Evolutionary conservation across 441 rosid species (phyloP).

Genomic region (Bocquillonia castaneifolia): DNA sequence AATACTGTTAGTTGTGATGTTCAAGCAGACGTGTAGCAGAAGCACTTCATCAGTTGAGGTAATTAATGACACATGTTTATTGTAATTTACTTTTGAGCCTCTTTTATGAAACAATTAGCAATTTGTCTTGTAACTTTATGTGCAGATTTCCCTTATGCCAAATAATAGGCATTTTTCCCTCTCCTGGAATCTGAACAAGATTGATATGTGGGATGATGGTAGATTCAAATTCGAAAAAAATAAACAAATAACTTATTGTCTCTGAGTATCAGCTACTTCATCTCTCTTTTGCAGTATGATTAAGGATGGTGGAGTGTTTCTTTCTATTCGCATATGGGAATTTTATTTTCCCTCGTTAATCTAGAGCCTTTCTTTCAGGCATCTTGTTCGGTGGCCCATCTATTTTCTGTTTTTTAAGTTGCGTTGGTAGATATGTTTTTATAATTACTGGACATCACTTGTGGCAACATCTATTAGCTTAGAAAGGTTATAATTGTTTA

Average conservation of each 20-base stretch:
- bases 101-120: conserved; percentile 1
- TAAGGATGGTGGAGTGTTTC: conserved; percentile 14
- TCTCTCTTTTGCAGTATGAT: conserved; percentile 13
- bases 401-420: conserved; percentile 6
- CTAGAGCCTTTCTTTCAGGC: conserved; percentile 7
- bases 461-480: background rate
- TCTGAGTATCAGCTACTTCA: conserved; percentile 19
- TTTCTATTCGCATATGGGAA: conserved; percentile 2
- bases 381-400: background rate
- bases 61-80: background rate
- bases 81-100: background rate
- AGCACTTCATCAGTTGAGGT: conserved; percentile 31
- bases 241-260: too few relatives aligned
- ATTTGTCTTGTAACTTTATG: conserved; percentile 15
- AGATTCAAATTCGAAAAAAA: background rate
- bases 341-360: background rate
- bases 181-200: conserved; percentile 19
- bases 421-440: conserved; percentile 4
- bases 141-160: conserved; percentile 33
- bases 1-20: conserved; percentile 17
- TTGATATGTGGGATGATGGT: conserved; percentile 19
- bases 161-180: conserved; percentile 17
- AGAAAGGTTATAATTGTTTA: background rate
- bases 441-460: background rate
- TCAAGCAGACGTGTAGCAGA: conserved; percentile 14